Conservation (phyloP, 2,329 filamentous ascomycete species). For the Raffaelea arxii region DNA sequence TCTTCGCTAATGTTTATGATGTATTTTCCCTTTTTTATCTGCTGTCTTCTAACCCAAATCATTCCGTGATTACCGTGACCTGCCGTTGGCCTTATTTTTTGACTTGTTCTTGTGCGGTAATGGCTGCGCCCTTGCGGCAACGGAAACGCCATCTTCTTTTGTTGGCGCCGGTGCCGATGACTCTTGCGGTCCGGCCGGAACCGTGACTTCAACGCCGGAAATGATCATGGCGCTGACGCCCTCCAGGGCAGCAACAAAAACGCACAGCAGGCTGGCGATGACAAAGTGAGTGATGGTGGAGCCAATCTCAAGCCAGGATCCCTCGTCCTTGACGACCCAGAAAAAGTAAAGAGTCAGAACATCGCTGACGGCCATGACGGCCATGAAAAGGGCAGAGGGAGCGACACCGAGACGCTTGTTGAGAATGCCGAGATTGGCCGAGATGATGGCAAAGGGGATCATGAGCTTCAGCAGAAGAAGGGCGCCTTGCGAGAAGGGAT, state of each 20-base stretch:
- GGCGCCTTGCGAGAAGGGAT: constrained; percentile 83
- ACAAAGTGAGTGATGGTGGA: constrained; percentile 93
- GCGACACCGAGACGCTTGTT: constrained; percentile 77
- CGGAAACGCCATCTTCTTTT: neutral
- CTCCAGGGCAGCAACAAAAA: constrained; percentile 85
- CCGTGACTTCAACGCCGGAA: constrained; percentile 60
- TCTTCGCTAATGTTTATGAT: no score
- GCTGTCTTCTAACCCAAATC: no score
- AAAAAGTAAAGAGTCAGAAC: constrained; percentile 94
- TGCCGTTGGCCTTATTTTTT: no score
- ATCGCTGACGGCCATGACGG: constrained; percentile 86
- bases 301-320: constrained; percentile 94
- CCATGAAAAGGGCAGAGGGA: constrained; percentile 84
- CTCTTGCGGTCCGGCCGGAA: neutral
- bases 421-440: constrained; percentile 85
- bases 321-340: constrained; percentile 93
- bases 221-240: constrained; percentile 77
- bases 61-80: no score
- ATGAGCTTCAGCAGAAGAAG: constrained; percentile 82
- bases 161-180: neutral
- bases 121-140: no score
- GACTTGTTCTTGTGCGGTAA: no score
- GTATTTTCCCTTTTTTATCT: no score
- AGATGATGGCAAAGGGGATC: constrained; percentile 87
- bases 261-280: constrained; percentile 80